Evolutionary conservation across 139 green algal genomes (phyloP), one percentile per base, ranked within the genome.

Genomic region (Microglena sp.): DNA sequence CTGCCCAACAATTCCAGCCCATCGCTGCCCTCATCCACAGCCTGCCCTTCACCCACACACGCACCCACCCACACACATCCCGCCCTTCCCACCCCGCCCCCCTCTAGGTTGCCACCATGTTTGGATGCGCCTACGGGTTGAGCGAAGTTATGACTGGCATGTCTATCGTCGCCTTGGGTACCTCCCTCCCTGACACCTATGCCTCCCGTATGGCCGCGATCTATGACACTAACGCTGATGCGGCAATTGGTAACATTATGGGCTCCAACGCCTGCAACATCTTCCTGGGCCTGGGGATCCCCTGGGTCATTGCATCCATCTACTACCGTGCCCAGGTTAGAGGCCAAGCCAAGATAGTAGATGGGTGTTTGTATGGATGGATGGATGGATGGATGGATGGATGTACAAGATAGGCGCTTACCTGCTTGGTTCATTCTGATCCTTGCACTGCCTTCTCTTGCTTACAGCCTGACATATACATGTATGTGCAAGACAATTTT

Each of bases 231-330:
- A 7, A n/a, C 28, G 11, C 56, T 8, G 56, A 82, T 33, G 76
- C 76, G 8, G 76, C 76, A 43, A 82, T 82, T 44, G 76, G 76
- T 5, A 82, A 78, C 68, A 76, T 82, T 40, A 82, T 68, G 11
- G 76, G 68, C 33, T 68, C 34, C 59, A 82, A 82, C 68, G 43
- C 46, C 1, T 68, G 76, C 40, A 82, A 82, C 60, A 68, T 82
- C 2, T 71, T 82, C 45, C 59, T 82, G 44, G 76, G 76, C 15
- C 55, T 82, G 44, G 76, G 76, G 32, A 36, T 82, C 29, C 76
- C 76, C 5, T 82, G 76, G 76, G 26, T 65, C 33, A 71, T 82
- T 3, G 60, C 34, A 5, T 50, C 62, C 7, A 27, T 76, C 27
- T 82, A 82, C 60, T 77, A 82, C 65, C n/a, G n/a, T n/a, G n/a